Evolutionary conservation across 257 asterid species (phyloP), one percentile per base, ranked within the genome.

Genomic region (Nemophila menziesii): DNA sequence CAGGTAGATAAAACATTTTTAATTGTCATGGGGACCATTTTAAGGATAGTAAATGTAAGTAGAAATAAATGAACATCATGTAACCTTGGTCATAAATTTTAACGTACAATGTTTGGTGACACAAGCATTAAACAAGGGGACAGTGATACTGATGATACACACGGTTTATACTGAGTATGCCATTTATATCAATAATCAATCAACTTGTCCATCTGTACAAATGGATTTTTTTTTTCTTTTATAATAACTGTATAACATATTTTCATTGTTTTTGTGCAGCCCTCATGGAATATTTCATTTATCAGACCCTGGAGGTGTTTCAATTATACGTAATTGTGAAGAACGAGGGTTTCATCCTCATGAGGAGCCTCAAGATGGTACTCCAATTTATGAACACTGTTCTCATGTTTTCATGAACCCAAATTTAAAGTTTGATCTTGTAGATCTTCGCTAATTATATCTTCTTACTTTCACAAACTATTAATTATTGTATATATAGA

Each of bases 291-390:
- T 90, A 59, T 90, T 85, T 62, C 94, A 85, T 78, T 84, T 90
- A 37, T 85, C 92, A 14, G 98, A 90, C 52, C 96, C 96, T 2
- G 61, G 92, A 36, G 98, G 98, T 15, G 79, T 85, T 45, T 43
- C 79, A 17, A 75, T 79, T 29, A 85, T 90, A 16, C 74, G 81
- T 22, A 71, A 67, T 57, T 90, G 98, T 62, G 78, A 81, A 49
- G 72, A 80, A 38, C 96, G 94, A 23, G 92, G 94, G 37, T 90
- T 90, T 65, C 96, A 90, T 71, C 96, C 96, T 48, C 98, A 90
- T 15, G 86, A 81, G 60, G 94, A 85, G 67, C 66, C 98, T 0
- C 92, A 81, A n/a, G 94, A 81, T 29, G 97, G 97, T 50, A 80
- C 67, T 52, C 78, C 94, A 34, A 74, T 90, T 19, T 90, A 90